Evolutionary conservation across 2,329 filamentous ascomycete genomes (phyloP).

Genomic region (Talaromyces pinophilus): DNA sequence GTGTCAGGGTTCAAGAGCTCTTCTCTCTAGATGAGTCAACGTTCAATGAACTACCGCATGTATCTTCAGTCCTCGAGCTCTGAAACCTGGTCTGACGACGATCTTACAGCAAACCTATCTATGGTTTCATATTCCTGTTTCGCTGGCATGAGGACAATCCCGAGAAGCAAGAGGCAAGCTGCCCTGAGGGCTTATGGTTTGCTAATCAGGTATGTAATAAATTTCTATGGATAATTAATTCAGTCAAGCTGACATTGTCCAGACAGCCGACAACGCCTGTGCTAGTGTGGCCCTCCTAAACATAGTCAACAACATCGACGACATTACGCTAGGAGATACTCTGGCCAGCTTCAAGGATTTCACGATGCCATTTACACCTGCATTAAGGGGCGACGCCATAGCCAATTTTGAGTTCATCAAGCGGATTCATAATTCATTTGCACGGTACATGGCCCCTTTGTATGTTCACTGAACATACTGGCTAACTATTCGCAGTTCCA

Average conservation of each 20-base stretch:
- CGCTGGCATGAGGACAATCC: slow-evolving; percentile 65
- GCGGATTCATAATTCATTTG: slow-evolving; percentile 83
- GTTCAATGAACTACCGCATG: slow-evolving; percentile 64
- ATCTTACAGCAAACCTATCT: slow-evolving; percentile 64
- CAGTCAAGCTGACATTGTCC: slow-evolving; percentile 17
- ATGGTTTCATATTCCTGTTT: slow-evolving; percentile 88
- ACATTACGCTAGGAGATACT: slow-evolving; percentile 67
- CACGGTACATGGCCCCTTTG: slow-evolving; percentile 54
- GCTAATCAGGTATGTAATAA: slow-evolving; percentile 71
- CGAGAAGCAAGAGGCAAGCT: slow-evolving; percentile 54
- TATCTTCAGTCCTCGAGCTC: slow-evolving; percentile 14
- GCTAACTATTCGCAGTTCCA: slow-evolving; percentile 53
- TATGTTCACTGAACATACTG: background rate
- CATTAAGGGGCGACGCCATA: slow-evolving; percentile 74
- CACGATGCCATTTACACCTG: slow-evolving; percentile 68
- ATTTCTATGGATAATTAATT: background rate
- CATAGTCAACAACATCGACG: slow-evolving; percentile 80
- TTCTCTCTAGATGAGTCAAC: slow-evolving; percentile 69
- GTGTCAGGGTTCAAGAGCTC: slow-evolving; percentile 74
- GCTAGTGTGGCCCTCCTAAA: slow-evolving; percentile 92
- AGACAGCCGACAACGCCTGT: slow-evolving; percentile 83
- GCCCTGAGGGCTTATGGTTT: slow-evolving; percentile 78
- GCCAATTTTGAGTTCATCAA: slow-evolving; percentile 75
- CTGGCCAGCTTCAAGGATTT: slow-evolving; percentile 71
- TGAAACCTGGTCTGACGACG: background rate